Evolutionary conservation across 306 rosid species (phyloP).

Genomic region (Cucurbita moschata): DNA sequence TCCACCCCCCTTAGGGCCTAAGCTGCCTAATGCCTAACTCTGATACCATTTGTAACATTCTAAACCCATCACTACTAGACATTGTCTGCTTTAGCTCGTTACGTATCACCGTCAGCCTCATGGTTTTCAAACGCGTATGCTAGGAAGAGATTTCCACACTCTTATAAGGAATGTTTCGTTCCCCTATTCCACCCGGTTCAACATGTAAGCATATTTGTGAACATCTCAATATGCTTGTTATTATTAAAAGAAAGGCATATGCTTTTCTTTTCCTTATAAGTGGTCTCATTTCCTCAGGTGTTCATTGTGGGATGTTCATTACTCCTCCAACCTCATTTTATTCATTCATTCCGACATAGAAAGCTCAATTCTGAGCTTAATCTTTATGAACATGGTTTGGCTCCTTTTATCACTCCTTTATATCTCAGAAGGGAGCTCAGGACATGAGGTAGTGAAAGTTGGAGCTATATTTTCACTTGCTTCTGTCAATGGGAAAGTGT

Average conservation of each 20-base stretch:
- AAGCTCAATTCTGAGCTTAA: not conserved
- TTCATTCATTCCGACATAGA: not conserved
- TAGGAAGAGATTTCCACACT: too few species aligned
- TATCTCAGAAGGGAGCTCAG: conserved; percentile 17
- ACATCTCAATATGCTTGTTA: not conserved
- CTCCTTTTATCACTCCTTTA: conserved; percentile 15
- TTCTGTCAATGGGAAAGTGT: conserved; percentile 31
- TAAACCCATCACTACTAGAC: too few species aligned
- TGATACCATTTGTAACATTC: too few species aligned
- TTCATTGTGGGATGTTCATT: not conserved
- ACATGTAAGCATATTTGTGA: not conserved
- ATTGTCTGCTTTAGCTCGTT: too few species aligned
- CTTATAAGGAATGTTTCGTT: too few species aligned
- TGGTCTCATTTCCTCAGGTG: not conserved
- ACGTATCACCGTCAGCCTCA: too few species aligned
- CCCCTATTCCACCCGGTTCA: not conserved
- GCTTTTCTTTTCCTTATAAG: not conserved
- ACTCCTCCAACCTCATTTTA: not conserved
- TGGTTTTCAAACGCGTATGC: too few species aligned
- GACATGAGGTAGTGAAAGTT: conserved; percentile 24
- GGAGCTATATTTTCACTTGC: conserved; percentile 28
- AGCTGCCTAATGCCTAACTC: too few species aligned
- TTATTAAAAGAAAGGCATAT: not conserved
- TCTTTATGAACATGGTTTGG: conserved; percentile 19
- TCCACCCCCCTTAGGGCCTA: too few species aligned